A percentile compares a stretch with the other conserved stretches of the same genome.
These are phyloP conservation scores for Caryocar brasiliense DNA, from an alignment of 441 rosid genomes.

Conservation along the genomic window DNA sequence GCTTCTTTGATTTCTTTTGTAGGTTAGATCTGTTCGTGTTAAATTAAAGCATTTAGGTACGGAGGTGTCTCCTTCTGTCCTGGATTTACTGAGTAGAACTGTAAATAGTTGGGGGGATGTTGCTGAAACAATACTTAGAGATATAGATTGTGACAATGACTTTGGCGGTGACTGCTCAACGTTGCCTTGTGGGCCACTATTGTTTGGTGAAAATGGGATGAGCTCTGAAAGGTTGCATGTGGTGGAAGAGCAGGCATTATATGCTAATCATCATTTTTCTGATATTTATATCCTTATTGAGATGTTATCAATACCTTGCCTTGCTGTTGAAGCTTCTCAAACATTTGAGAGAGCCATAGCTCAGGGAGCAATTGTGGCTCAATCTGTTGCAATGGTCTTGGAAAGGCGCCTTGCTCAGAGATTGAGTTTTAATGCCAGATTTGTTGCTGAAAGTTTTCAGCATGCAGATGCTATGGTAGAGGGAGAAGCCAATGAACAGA, in stretches of 20 bases:
- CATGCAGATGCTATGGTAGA: slow-evolving; percentile 44
- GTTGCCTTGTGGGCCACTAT: slow-evolving; percentile 41
- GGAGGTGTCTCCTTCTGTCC: slow-evolving; percentile 74
- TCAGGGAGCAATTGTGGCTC: slow-evolving; percentile 69
- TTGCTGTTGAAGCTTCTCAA: slow-evolving; percentile 85
- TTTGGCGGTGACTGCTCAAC: slow-evolving; percentile 39
- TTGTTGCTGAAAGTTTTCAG: slow-evolving; percentile 43
- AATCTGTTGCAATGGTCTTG: slow-evolving; percentile 71
- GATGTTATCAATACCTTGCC: slow-evolving; percentile 82
- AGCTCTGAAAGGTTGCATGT: slow-evolving; percentile 41
- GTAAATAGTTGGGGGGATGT: slow-evolving; percentile 90
- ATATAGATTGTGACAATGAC: slow-evolving; percentile 69
- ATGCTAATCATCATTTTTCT: slow-evolving; percentile 49
- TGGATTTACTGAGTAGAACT: slow-evolving; percentile 74
- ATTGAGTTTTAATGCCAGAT: slow-evolving; percentile 38
- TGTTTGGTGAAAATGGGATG: slow-evolving; percentile 61
- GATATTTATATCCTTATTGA: slow-evolving; percentile 84
- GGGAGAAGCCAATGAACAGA: slow-evolving; percentile 57
- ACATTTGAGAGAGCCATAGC: slow-evolving; percentile 88
- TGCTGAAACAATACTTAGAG: slow-evolving; percentile 73
- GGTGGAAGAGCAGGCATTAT: slow-evolving; percentile 49
- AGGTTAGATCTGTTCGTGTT: slow-evolving; percentile 83
- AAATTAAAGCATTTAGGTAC: slow-evolving; percentile 74
- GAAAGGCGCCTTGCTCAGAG: slow-evolving; percentile 66
- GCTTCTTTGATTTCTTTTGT: slow-evolving; percentile 17